Conservation (phyloP, 352 stramenopile species). For the Phytopythium montanum region DNA sequence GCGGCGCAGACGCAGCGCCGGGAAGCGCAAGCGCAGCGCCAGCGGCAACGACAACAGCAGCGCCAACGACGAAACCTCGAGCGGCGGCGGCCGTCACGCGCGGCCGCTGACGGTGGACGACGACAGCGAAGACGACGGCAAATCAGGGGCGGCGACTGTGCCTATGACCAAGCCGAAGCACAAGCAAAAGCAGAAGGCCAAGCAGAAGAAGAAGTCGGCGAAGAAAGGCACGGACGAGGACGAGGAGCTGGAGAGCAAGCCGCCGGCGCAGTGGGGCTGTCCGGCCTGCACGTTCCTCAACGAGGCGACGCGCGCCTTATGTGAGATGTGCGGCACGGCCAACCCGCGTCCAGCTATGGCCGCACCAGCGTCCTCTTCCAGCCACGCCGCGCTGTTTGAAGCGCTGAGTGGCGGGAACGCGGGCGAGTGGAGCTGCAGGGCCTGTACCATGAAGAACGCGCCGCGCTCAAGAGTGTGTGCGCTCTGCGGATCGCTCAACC, state of each 20-base stretch:
- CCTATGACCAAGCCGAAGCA: not conserved
- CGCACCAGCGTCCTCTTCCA: not conserved
- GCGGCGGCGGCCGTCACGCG: not conserved
- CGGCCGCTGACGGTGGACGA: conserved; percentile 1
- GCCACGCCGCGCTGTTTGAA: not conserved
- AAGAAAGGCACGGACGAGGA: conserved; percentile 1
- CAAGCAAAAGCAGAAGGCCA: conserved; percentile 2
- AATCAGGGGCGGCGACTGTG: not conserved
- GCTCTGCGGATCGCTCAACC: conserved; percentile 66
- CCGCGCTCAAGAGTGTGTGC: conserved; percentile 40
- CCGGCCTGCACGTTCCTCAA: conserved; percentile 72
- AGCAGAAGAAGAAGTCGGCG: not conserved
- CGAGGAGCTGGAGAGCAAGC: conserved; percentile 1
- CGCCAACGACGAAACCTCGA: not conserved
- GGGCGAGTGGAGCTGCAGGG: conserved; percentile 56
- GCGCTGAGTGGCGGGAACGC: not conserved
- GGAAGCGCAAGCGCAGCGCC: conserved; percentile 35
- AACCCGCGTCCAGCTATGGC: conserved; percentile 34
- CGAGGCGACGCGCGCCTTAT: conserved; percentile 49
- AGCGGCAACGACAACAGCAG: not conserved
- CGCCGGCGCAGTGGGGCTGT: conserved; percentile 48
- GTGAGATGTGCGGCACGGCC: conserved; percentile 70
- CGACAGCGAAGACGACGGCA: not conserved
- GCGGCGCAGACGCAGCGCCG: conserved; percentile 9
- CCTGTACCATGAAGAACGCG: conserved; percentile 71